Percentiles rank a stretch among this genome's conserved stretches.
Conservation (phyloP, 208 protist genomes). For the Wallacemonas sp. region DNA sequence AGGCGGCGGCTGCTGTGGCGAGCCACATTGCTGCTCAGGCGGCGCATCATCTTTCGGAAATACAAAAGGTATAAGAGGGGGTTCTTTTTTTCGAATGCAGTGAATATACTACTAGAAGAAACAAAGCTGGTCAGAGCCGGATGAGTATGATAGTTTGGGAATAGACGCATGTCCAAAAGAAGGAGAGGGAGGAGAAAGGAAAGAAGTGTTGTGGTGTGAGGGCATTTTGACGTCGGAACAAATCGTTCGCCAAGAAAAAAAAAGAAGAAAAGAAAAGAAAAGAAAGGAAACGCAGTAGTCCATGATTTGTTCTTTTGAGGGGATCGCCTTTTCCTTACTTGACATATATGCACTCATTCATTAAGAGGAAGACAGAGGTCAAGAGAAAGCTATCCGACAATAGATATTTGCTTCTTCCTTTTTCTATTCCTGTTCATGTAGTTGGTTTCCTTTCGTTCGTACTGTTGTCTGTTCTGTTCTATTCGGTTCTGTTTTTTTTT, state of each 20-base stretch:
- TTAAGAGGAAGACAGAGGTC: too few relatives aligned
- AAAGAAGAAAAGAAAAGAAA: too few relatives aligned
- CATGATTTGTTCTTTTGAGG: too few relatives aligned
- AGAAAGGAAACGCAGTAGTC: too few relatives aligned
- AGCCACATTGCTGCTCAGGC: constrained; percentile 37
- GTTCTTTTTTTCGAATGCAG: background rate
- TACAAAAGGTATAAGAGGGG: background rate
- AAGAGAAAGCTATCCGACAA: too few relatives aligned
- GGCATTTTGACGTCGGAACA: background rate
- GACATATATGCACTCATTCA: too few relatives aligned
- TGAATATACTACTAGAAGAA: background rate
- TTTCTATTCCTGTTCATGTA: background rate
- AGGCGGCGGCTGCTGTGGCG: constrained; percentile 35
- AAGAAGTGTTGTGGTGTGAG: background rate
- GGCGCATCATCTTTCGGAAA: constrained; percentile 33
- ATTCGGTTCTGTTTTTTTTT: constrained; percentile 1
- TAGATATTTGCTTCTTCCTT: background rate
- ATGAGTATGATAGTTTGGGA: background rate
- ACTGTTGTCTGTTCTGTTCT: background rate
- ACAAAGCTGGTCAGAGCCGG: too few relatives aligned
- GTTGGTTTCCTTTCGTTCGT: background rate
- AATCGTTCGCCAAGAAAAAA: background rate
- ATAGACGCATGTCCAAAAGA: background rate
- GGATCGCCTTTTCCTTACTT: too few relatives aligned
- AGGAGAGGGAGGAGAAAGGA: background rate